Conservation (phyloP, 1,139 yeast genomes). For the Arxiozyma bovina region DNA sequence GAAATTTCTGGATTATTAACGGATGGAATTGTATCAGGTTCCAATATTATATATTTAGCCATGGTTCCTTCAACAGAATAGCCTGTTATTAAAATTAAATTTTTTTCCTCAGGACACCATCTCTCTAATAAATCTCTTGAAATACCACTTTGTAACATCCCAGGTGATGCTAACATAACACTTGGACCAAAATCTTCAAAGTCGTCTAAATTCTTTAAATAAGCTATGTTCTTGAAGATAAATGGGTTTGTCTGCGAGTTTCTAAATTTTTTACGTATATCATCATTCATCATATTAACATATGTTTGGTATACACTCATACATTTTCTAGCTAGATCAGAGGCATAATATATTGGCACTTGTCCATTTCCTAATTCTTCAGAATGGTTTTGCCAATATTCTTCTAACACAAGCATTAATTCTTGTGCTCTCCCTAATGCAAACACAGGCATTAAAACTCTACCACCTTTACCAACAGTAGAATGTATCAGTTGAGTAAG, state of each 20-base stretch:
- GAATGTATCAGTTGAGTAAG: conserved; percentile 76
- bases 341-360: conserved; percentile 71
- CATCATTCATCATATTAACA: conserved; percentile 94
- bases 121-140: conserved; percentile 83
- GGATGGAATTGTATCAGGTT: conserved; percentile 84
- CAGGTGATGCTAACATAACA: conserved; percentile 94
- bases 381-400: conserved; percentile 81
- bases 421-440: conserved; percentile 98
- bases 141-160: conserved; percentile 94
- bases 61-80: conserved; percentile 97
- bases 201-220: conserved; percentile 68
- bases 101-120: conserved; percentile 97
- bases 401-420: conserved; percentile 77
- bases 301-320: conserved; percentile 96
- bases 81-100: conserved; percentile 83
- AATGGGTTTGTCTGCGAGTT: conserved; percentile 78
- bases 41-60: conserved; percentile 83
- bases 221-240: conserved; percentile 76
- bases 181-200: conserved; percentile 94
- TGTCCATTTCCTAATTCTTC: conserved; percentile 70
- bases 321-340: conserved; percentile 88
- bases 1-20: conserved; percentile 66
- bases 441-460: conserved; percentile 87
- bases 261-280: conserved; percentile 68
- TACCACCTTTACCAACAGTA: conserved; percentile 80